phyloP scores from a whole-genome alignment of 2,329 filamentous ascomycete genomes.

The Pseudogymnoascus sp. region DNA sequence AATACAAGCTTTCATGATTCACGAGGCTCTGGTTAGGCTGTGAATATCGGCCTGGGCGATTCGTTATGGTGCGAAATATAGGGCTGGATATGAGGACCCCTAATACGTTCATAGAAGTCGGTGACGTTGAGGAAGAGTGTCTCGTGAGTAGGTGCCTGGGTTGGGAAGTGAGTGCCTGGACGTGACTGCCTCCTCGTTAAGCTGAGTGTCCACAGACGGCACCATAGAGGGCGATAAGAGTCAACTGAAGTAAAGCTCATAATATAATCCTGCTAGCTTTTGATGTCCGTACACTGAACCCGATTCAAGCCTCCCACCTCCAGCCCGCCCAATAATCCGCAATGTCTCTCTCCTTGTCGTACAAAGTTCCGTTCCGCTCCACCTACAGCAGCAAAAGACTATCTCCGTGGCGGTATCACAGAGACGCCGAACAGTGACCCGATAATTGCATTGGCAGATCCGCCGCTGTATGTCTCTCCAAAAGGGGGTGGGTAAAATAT shows the following conservation, averaged over 20 bases:
- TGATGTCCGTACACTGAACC: not conserved
- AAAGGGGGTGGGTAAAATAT: not conserved
- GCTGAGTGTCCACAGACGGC: not conserved
- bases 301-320: not conserved
- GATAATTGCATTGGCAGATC: not conserved
- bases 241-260: not conserved
- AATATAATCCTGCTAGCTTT: not conserved
- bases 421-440: not conserved
- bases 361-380: not conserved
- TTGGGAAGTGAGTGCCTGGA: not conserved
- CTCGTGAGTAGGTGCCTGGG: not conserved
- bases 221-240: not conserved
- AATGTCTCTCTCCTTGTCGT: not conserved
- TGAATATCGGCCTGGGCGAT: not conserved
- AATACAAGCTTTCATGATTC: not conserved
- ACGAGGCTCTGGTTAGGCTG: not conserved
- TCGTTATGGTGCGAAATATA: not conserved
- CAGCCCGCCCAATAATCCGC: not conserved
- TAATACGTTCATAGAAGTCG: not conserved
- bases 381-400: not conserved
- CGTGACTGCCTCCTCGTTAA: not conserved
- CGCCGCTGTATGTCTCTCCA: not conserved
- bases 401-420: not conserved
- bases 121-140: not conserved
- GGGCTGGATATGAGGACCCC: not conserved